phyloP scores from a whole-genome alignment of 345 rosid species.

The Heritiera fomes region DNA sequence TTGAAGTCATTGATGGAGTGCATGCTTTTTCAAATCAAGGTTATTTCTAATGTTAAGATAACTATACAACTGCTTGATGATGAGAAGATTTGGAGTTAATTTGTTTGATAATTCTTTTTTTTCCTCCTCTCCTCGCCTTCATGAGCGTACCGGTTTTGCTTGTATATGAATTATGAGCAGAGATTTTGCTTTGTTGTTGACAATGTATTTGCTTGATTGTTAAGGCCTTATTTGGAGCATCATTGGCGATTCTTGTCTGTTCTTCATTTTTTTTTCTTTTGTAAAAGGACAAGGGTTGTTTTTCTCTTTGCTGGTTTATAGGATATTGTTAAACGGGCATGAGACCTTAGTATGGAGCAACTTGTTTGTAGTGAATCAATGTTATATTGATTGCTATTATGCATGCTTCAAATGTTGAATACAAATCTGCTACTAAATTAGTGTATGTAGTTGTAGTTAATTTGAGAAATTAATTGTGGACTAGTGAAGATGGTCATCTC shows the following conservation, averaged over 20 bases:
- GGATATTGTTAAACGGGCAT: neutral
- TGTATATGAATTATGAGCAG: neutral
- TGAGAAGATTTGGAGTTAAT: neutral
- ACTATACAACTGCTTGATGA: constrained; percentile 12
- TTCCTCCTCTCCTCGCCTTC: neutral
- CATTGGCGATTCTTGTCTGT: neutral
- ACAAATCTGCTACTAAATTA: neutral
- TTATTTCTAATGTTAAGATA: constrained; percentile 32
- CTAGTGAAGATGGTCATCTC: neutral
- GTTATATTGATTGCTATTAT: neutral
- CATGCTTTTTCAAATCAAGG: constrained; percentile 33
- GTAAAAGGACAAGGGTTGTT: neutral
- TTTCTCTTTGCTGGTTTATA: neutral
- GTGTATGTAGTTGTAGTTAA: neutral
- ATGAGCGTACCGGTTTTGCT: neutral
- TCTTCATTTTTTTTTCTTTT: neutral
- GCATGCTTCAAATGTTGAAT: neutral
- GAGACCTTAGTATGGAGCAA: neutral
- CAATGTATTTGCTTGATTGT: constrained; percentile 16
- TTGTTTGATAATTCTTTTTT: neutral
- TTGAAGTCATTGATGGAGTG: constrained; percentile 30
- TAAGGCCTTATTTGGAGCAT: constrained; percentile 1
- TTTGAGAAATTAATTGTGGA: neutral
- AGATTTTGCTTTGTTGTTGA: constrained; percentile 14
- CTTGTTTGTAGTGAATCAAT: neutral